Evolutionary conservation across 1,139 yeast species (phyloP), one percentile per base, ranked within the genome.

Genomic region (Nakaseomyces nivariensis): DNA sequence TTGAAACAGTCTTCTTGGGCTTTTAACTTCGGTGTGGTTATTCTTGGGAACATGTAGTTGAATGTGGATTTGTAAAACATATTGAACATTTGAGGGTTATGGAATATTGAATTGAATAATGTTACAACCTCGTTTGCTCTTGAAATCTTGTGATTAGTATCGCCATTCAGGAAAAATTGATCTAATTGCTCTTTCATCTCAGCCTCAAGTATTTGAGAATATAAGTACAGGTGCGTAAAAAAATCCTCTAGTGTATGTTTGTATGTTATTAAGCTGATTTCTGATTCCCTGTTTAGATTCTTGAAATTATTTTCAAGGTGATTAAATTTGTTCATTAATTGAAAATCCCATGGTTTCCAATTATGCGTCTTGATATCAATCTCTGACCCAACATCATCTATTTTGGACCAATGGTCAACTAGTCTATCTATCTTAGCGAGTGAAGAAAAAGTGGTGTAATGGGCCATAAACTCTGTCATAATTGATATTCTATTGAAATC

Each of bases 311-410:
- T 9, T 38, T 25, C 8, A 5, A 38, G 31, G 5, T 26, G 3
- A 11, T 7, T 1, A 11, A 24, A 38, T 13, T 7, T 24, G 13
- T 38, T 26, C 4, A 57, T 53, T 7, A 60, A 55, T 37, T 38
- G 52, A 5, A 32, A 25, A 43, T 59, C 63, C 58, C 58, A 56
- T 1, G 58, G 53, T 26, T 51, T 54, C 47, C 53, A 53, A n/a
- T 4, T 45, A 11, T 33, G 17, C 25, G 43, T 38, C 37, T 10
- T 36, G 34, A 11, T 46, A 13, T 41, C 47, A 44, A 17, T 45
- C 43, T 11, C 36, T 33, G 36, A n/a, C 5, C 1, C 45, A 42
- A 8, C 46, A 25, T 42, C 57, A 52, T 48, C 37, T 46, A 5
- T 52, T 46, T 17, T 54, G 51, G 5, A 55, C 53, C 29, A 52